Evolutionary conservation across 306 rosid species (phyloP), one percentile per base, ranked within the genome.

Genomic region (Quercus variabilis): DNA sequence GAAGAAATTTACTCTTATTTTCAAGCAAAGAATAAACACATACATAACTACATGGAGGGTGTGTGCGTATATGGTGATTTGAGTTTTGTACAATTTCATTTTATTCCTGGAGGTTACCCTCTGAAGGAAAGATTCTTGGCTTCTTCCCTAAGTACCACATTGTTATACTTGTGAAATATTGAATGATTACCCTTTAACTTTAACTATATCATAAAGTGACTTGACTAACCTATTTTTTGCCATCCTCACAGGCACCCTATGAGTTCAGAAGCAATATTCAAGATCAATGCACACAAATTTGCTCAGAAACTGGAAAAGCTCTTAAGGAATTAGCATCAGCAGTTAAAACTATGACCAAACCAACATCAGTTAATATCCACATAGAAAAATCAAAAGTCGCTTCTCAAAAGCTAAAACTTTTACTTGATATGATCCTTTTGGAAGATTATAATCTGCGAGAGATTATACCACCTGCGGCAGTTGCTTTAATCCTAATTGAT

Each of bases 231-330:
- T 23, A 8, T 69, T 46, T 4, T 71, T 20, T 5, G 63, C 6
- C 14, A 10, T 43, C 55, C 10, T 17, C 30, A 41, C 57, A 85
- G 88, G 77, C 79, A 51, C 79, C 86, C 18, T 1, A 26, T 18
- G 78, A 79, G 38, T 73, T 85, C 6, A 79, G 33, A 64, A 81
- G 76, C 83, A 79, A 74, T 78, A 65, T 81, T 13, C 83, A 82
- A 77, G 88, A 81, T 54, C 62, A 85, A 72, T 88, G 89, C 78
- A 77, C 56, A 2, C 60, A 79, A 33, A 74, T 86, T 85, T 77
- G 85, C 79, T 38, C 68, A 55, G 88, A 83, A 77, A 57, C 83
- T n/a, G 86, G 88, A 38, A 81, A 81, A 41, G 46, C 46, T 41
- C 46, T 41, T 41, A 41, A 41, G 46, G 46, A 41, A 41, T 41